Conservation (phyloP, 2,329 filamentous ascomycete genomes). For the Pseudohalonectria lignicola region DNA sequence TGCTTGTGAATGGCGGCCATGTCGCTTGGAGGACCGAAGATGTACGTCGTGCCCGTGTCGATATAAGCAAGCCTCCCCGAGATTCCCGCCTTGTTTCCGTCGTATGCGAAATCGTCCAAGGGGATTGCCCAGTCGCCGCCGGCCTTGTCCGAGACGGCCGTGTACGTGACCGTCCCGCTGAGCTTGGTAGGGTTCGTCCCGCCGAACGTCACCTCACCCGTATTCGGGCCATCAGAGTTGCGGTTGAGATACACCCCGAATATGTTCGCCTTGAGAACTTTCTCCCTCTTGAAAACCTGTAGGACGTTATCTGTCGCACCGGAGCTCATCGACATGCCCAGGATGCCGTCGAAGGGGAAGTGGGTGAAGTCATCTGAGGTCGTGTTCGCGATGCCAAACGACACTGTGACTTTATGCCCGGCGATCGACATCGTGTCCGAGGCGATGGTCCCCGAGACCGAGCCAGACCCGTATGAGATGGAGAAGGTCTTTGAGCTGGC, state of each 20-base stretch:
- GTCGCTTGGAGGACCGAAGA: conserved; percentile 59
- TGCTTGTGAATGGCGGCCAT: conserved; percentile 51
- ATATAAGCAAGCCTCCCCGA: conserved; percentile 56
- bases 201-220: conserved; percentile 72
- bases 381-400: conserved; percentile 61
- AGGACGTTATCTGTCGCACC: conserved; percentile 56
- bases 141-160: conserved; percentile 33
- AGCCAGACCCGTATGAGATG: conserved; percentile 68
- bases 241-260: conserved; percentile 64
- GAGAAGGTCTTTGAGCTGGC: conserved; percentile 42
- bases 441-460: conserved; percentile 55
- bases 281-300: conserved; percentile 44
- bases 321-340: conserved; percentile 60
- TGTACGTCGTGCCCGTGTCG: conserved; percentile 74
- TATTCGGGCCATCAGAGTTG: conserved; percentile 50
- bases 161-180: conserved; percentile 58
- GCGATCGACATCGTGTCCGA: conserved; percentile 59
- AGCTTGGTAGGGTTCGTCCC: conserved; percentile 55
- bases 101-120: conserved; percentile 53
- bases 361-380: conserved; percentile 64
- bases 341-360: conserved; percentile 81
- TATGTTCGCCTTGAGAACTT: conserved; percentile 49
- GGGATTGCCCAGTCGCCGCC: conserved; percentile 62
- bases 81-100: conserved; percentile 46
- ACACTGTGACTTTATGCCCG: conserved; percentile 49